A percentile compares a stretch with the other conserved stretches of the same genome.
These are phyloP conservation scores for Ochromonas danica DNA, from an alignment of 108 stramenopile species.

Conservation along the genomic window DNA sequence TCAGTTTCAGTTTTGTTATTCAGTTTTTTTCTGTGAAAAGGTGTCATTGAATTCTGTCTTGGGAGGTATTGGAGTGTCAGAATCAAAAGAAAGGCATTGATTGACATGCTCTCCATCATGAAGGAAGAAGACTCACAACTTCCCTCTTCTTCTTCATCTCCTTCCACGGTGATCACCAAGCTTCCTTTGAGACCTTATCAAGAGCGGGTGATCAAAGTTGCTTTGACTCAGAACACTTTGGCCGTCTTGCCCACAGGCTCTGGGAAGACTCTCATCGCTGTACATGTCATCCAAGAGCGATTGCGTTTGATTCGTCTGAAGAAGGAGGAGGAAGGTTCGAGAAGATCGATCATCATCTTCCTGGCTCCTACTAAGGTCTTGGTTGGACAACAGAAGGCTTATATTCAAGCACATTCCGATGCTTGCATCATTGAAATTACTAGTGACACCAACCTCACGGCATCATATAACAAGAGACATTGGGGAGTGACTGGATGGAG, in stretches of 20 bases:
- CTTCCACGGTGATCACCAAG: too few species aligned
- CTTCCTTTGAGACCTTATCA: not conserved
- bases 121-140: too few species aligned
- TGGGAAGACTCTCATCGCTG: conserved; percentile 9
- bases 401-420: not conserved
- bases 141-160: too few species aligned
- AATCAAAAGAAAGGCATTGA: too few species aligned
- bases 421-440: not conserved
- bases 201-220: not conserved
- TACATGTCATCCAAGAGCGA: not conserved
- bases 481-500: not conserved
- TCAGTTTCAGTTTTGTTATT: too few species aligned
- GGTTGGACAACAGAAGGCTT: not conserved
- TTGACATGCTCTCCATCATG: too few species aligned
- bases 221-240: not conserved
- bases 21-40: too few species aligned
- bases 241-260: conserved; percentile 21
- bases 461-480: too few species aligned
- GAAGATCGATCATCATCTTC: not conserved
- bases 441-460: not conserved
- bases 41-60: too few species aligned
- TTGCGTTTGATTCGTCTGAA: not conserved
- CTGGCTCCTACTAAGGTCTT: conserved; percentile 17
- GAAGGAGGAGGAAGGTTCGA: too few species aligned
- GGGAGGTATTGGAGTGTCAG: too few species aligned